phyloP scores from a whole-genome alignment of 805 yeast species.

The Osmozyma mogii region DNA sequence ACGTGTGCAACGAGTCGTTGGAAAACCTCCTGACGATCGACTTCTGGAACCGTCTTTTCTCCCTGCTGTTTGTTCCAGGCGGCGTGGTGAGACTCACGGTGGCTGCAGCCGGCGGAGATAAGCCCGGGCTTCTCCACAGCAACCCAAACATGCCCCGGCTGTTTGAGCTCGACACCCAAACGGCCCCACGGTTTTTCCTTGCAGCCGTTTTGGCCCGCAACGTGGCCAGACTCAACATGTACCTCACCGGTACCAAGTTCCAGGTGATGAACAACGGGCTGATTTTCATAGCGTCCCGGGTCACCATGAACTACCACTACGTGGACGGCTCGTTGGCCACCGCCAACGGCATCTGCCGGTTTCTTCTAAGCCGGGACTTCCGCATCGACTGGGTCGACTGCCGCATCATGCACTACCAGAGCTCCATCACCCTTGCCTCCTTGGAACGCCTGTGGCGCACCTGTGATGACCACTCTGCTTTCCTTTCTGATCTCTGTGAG shows the following conservation, averaged over 20 bases:
- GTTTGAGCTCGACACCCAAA: constrained; percentile 55
- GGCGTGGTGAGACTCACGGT: constrained; percentile 23
- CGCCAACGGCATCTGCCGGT: constrained; percentile 52
- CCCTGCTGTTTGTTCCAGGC: constrained; percentile 24
- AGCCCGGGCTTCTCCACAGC: not conserved
- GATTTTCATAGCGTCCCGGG: constrained; percentile 25
- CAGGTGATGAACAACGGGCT: constrained; percentile 35
- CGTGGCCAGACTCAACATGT: constrained; percentile 18
- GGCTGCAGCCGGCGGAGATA: constrained; percentile 7
- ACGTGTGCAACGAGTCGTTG: constrained; percentile 25
- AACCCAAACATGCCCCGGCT: constrained; percentile 18
- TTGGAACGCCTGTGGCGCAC: constrained; percentile 22
- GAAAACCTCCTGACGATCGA: constrained; percentile 21
- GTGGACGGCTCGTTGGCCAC: constrained; percentile 65
- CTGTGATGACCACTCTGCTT: constrained; percentile 6
- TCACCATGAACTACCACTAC: constrained; percentile 33
- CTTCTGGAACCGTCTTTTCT: constrained; percentile 31
- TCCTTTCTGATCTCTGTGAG: constrained; percentile 4
- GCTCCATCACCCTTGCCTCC: constrained; percentile 16
- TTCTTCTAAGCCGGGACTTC: constrained; percentile 53
- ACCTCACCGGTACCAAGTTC: constrained; percentile 30
- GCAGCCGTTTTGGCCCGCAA: constrained; percentile 43
- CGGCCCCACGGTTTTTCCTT: constrained; percentile 57
- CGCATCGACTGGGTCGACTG: constrained; percentile 70
- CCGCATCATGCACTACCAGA: constrained; percentile 25